Evolutionary conservation across 2,329 filamentous ascomycete species (phyloP).

Genomic region (Scytalidium sp.): DNA sequence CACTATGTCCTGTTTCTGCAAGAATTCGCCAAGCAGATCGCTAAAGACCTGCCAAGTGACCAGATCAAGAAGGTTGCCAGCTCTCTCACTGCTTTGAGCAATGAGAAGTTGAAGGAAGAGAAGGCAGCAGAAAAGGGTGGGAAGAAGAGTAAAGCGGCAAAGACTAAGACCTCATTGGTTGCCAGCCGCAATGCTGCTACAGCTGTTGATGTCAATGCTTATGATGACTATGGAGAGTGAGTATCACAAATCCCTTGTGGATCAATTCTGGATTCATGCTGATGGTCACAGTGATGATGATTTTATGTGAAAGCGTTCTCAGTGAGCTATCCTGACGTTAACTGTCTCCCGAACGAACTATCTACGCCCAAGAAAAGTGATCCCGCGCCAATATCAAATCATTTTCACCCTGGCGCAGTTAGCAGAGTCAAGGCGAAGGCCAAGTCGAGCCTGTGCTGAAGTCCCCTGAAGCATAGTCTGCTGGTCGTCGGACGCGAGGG

Average conservation of each 20-base stretch:
- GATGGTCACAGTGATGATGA: slow-evolving; percentile 51
- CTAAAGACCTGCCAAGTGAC: slow-evolving; percentile 82
- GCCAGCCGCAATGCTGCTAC: slow-evolving; percentile 54
- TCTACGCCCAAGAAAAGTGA: neutral
- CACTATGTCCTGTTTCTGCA: slow-evolving; percentile 89
- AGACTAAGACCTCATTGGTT: slow-evolving; percentile 86
- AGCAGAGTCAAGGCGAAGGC: neutral
- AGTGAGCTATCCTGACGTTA: slow-evolving; percentile 2
- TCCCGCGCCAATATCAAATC: neutral
- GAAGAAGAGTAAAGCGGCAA: slow-evolving; percentile 96
- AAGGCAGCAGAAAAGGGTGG: slow-evolving; percentile 89
- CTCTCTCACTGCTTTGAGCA: slow-evolving; percentile 81
- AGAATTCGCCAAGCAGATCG: slow-evolving; percentile 84
- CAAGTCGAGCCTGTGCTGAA: neutral
- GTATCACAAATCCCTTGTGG: slow-evolving; percentile 36
- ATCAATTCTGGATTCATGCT: slow-evolving; percentile 9
- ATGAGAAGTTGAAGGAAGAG: slow-evolving; percentile 99
- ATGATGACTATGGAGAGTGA: slow-evolving; percentile 86
- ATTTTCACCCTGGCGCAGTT: neutral
- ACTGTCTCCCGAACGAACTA: slow-evolving; percentile 4
- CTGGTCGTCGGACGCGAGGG: neutral
- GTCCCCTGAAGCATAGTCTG: slow-evolving; percentile 16
- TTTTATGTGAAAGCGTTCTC: slow-evolving; percentile 60
- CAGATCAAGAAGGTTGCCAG: slow-evolving; percentile 97
- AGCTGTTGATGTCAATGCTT: slow-evolving; percentile 68